Evolutionary conservation across 2,329 filamentous ascomycete species (phyloP), one percentile per base, ranked within the genome.

Genomic region (Celoporthe dispersa): DNA sequence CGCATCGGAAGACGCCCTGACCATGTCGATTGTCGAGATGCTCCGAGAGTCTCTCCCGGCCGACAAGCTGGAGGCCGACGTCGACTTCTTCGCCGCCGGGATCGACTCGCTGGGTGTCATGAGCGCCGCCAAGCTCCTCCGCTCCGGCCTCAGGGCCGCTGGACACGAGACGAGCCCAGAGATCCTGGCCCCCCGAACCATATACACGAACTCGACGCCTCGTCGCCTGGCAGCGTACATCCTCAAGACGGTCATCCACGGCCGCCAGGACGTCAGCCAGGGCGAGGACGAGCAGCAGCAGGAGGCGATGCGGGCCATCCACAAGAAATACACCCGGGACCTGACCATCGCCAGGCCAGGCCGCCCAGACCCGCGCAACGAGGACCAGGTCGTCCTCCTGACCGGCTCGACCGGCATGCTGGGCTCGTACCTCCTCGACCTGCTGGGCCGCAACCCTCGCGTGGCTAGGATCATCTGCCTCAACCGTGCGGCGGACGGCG

Each of bases 381-480:
- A 73, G 12, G 51, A 68, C 28, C 74, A 76, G 61, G 75, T 72
- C 3, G 77, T 84, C 4, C 67, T 84, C 8, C 73, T 84, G 5
- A 84, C 81, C 1, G 82, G 82, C 1, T 80, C 78, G 1, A 81
- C 81, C 0, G 81, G 82, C 0, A 80, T 78, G 67, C 68, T 83
- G 1, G 81, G 82, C 1, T 78, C 77, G 11, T 81, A 83, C 73
- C 67, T 83, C 2, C 78, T 85, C 9, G 77, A 81, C 33, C 71
- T 77, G 1, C 62, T 57, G 80, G 80, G 16, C 74, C 75, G 6
- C 76, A 78, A 78, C 61, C 75, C 79, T 0, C 70, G 71, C 11
- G 77, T 85, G 14, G 74, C 76, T 25, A 82, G 79, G 69, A 73
- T 85, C 9, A 78, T 84, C 68, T 85, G 83, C 67, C 77, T 86